Conservation (phyloP, 1,284 basidiomycete genomes). For the Austroboletus novae-zelandiae region DNA sequence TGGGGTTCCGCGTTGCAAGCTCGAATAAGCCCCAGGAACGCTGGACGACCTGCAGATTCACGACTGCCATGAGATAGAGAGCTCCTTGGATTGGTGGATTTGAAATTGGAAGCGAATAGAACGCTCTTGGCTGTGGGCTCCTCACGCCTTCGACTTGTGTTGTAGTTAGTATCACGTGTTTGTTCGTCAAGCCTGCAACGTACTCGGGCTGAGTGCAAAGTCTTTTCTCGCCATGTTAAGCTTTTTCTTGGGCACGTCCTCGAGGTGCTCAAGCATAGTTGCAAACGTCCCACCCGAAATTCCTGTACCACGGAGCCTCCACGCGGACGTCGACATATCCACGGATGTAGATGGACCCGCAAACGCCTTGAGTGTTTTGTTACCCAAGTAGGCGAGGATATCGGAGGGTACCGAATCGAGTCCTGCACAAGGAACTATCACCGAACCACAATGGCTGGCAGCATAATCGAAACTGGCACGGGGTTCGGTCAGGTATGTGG, state of each 20-base stretch:
- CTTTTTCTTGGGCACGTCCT: constrained; percentile 46
- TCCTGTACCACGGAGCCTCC: constrained; percentile 44
- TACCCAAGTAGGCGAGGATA: constrained; percentile 49
- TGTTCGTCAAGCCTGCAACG: constrained; percentile 10
- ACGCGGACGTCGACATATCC: constrained; percentile 44
- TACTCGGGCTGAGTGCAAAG: constrained; percentile 61
- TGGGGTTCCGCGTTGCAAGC: constrained; percentile 22
- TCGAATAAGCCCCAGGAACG: constrained; percentile 77
- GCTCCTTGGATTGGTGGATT: constrained; percentile 49
- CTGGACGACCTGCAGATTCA: constrained; percentile 71
- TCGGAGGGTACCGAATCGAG: constrained; percentile 65
- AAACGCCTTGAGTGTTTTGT: constrained; percentile 42
- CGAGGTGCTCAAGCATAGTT: constrained; percentile 48
- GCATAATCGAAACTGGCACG: constrained; percentile 49
- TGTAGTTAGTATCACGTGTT: constrained; percentile 3
- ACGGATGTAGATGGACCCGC: constrained; percentile 37
- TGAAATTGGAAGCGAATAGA: constrained; percentile 50
- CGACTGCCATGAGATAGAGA: constrained; percentile 59
- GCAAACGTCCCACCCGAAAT: constrained; percentile 73
- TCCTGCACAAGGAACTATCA: constrained; percentile 58
- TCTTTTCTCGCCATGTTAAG: constrained; percentile 34
- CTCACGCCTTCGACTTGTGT: constrained; percentile 42
- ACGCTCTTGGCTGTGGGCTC: constrained; percentile 36
- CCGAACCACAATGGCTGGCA: constrained; percentile 50
- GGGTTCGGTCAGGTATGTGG: constrained; percentile 3